These are phyloP conservation scores for Alloteropsis angusta DNA, from an alignment of 202 grass and related monocot species.

Conservation along the genomic window DNA sequence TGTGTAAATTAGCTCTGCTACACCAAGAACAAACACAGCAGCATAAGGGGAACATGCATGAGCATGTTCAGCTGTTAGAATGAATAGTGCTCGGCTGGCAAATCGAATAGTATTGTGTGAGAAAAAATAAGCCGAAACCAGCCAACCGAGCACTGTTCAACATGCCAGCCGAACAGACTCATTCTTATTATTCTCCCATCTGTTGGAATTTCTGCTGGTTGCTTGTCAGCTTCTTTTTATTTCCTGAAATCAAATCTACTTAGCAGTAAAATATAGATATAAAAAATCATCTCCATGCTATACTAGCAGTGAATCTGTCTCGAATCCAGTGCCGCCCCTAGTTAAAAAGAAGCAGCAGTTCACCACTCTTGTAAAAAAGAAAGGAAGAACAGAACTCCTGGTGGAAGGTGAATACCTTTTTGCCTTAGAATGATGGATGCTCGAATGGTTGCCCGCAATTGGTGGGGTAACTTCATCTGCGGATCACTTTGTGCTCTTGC, in stretches of 20 bases:
- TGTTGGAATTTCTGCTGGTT: background rate
- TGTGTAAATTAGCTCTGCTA: background rate
- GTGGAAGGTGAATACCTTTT: conserved; percentile 31
- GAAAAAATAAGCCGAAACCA: no score
- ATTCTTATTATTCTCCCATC: background rate
- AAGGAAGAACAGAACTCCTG: background rate
- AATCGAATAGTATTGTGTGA: no score
- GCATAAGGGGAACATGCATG: no score
- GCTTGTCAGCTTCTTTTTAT: background rate
- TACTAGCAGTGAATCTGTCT: background rate
- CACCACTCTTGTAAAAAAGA: background rate
- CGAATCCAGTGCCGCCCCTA: background rate
- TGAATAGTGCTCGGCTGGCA: no score
- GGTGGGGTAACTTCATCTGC: conserved; percentile 16
- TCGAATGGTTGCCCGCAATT: conserved; percentile 4
- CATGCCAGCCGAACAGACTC: no score
- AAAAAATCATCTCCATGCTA: background rate
- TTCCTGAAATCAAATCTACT: background rate
- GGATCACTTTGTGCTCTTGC: background rate
- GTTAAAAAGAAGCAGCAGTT: background rate
- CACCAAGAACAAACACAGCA: background rate
- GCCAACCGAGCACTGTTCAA: no score
- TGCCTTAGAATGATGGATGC: conserved; percentile 7
- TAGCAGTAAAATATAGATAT: background rate
- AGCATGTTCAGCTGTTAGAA: no score